Conservation (phyloP, 2,329 filamentous ascomycete species). For the Monosporascus ibericus region DNA sequence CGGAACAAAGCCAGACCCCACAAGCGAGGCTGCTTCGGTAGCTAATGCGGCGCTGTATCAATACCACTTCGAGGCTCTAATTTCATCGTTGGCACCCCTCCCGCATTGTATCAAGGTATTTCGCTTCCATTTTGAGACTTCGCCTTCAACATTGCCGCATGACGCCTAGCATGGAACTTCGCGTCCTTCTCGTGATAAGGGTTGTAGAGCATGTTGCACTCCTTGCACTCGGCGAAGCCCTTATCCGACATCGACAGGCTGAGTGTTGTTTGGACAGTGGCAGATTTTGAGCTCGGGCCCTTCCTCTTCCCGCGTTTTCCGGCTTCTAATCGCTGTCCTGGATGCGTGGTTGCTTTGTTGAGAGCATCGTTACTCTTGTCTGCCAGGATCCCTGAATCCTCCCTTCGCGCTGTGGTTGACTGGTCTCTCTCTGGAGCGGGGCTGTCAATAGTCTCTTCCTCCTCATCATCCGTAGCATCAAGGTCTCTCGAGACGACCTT, state of each 20-base stretch:
- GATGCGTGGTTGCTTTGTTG: conserved; percentile 3
- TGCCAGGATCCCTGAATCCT: background rate
- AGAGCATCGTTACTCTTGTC: conserved; percentile 6
- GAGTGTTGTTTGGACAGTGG: conserved; percentile 34
- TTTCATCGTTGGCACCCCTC: too few relatives aligned
- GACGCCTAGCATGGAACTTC: conserved; percentile 32
- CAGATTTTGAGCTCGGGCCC: conserved; percentile 11
- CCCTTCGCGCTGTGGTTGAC: background rate
- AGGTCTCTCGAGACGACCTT: conserved; percentile 11
- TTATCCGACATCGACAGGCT: conserved; percentile 31
- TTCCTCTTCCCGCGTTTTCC: conserved; percentile 4
- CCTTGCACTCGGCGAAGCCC: conserved; percentile 34
- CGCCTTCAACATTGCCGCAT: conserved; percentile 24
- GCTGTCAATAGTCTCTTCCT: conserved; percentile 3
- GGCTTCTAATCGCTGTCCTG: conserved; percentile 4
- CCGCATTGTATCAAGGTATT: too few relatives aligned
- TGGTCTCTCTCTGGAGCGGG: background rate
- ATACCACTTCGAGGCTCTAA: too few relatives aligned
- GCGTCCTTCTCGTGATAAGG: conserved; percentile 37
- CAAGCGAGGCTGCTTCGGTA: too few relatives aligned
- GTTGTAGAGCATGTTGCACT: conserved; percentile 39
- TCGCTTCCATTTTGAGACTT: conserved; percentile 2
- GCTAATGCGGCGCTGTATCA: too few relatives aligned
- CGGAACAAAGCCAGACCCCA: too few relatives aligned
- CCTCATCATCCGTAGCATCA: conserved; percentile 5